Base-by-base conservation (phyloP, 352 stramenopile species). In the Globisporangium radiosum region DNA sequence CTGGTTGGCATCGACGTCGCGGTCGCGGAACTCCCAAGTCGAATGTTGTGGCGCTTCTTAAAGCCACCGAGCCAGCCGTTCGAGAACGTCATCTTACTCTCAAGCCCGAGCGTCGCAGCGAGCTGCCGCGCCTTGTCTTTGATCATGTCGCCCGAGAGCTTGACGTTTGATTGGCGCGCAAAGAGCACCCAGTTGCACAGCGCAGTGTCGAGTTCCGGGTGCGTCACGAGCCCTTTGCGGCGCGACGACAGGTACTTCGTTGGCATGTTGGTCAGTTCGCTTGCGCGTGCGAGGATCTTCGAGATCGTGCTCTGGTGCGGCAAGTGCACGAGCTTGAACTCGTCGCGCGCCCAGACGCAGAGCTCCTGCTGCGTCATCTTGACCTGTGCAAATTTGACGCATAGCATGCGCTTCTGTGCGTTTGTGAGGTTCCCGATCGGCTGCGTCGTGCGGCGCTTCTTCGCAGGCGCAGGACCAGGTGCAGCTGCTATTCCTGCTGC, bases 351-450 rank as follows among this genome's bases (percentile, higher is more conserved):
- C 76, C 76, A 87, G 9, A 77, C 68, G 49, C 72, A 82, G 44
- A 87, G 63, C 59, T 87, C 76, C 63, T 82, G 70, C 61, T 87
- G 76, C 54, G 74, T 85, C 72, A 84, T 85, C 53, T 81, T 82
- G 43, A 72, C 68, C 50, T 70, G 72, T 37, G 68, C 68, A 57
- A 80, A 83, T 59, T 81, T 76, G 48, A 81, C 78, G 59, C 76
- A 87, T 19, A 87, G 68, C 60, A 72, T 67, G 5, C 74, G 72
- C 65, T 85, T 85, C 69, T 87, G 74, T 44, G 75, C 60, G 55
- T 85, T 81, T 17, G 76, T 87, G 11, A 87, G 68, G 62, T 86
- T 86, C 45, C 76, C 76, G 65, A 78, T 75, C 42, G 71, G 71
- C 65, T 81, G 71, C 54, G 71, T 76, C 17, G 62, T 63, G 33